Percentiles rank a stretch among this genome's conserved stretches.
phyloP scores from a whole-genome alignment of 1,284 basidiomycete species.

The Malassezia furfur region DNA sequence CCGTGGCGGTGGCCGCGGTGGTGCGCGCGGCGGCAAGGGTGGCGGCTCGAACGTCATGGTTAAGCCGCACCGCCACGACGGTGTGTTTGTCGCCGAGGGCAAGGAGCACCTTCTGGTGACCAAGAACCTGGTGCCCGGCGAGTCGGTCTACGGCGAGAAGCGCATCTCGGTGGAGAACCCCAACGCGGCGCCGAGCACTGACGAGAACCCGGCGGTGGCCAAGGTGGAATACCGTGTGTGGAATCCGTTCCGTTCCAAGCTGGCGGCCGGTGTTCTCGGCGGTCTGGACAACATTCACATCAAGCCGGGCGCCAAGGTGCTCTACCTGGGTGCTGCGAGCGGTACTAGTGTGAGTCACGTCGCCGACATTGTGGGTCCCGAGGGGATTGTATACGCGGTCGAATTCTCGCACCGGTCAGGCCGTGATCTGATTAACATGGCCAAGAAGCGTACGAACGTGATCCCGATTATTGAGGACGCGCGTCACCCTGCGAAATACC shows the following conservation, averaged over 20 bases:
- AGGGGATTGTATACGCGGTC: slow-evolving; percentile 93
- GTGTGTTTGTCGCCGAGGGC: slow-evolving; percentile 56
- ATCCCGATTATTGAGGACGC: slow-evolving; percentile 98
- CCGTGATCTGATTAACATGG: slow-evolving; percentile 97
- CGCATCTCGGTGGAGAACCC: slow-evolving; percentile 55
- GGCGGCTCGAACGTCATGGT: slow-evolving; percentile 70
- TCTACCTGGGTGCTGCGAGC: slow-evolving; percentile 91
- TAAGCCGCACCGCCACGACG: slow-evolving; percentile 88
- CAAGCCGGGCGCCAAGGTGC: slow-evolving; percentile 83
- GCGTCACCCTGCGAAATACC: slow-evolving; percentile 59
- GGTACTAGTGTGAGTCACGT: slow-evolving; percentile 98
- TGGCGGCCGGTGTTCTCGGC: slow-evolving; percentile 91
- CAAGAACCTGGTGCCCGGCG: slow-evolving; percentile 92
- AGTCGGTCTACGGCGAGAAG: slow-evolving; percentile 97
- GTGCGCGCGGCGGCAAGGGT: slow-evolving; percentile 50
- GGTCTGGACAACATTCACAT: slow-evolving; percentile 92
- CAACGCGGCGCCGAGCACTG: slow-evolving; percentile 50
- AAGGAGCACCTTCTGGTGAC: slow-evolving; percentile 97
- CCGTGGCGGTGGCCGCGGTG: slow-evolving; percentile 39
- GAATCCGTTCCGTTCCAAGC: slow-evolving; percentile 97
- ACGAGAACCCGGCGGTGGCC: slow-evolving; percentile 55
- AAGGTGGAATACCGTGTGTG: slow-evolving; percentile 97
- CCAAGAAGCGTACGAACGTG: slow-evolving; percentile 97
- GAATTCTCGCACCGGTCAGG: slow-evolving; percentile 95
- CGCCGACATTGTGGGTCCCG: slow-evolving; percentile 93